Conservation (phyloP, 805 yeast genomes). For the Cyberlindnera amylophila region DNA sequence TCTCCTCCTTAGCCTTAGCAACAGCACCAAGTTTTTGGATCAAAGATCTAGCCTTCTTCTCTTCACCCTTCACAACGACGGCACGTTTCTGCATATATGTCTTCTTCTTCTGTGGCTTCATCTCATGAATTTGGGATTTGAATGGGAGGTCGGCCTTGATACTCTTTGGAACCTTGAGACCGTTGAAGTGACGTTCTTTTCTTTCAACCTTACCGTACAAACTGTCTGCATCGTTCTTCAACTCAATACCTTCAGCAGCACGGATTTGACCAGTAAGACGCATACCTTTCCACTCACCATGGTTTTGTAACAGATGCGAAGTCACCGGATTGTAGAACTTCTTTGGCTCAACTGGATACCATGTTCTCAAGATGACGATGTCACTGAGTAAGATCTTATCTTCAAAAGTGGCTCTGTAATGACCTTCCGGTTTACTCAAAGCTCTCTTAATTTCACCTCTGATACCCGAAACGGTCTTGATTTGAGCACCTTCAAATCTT, state of each 20-base stretch:
- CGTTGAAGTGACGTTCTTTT: constrained; percentile 77
- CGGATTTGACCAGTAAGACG: constrained; percentile 91
- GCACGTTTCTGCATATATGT: constrained; percentile 89
- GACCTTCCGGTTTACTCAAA: constrained; percentile 89
- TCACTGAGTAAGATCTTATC: constrained; percentile 92
- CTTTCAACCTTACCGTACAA: constrained; percentile 74
- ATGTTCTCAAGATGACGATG: constrained; percentile 83
- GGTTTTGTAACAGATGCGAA: constrained; percentile 72
- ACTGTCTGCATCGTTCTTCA: constrained; percentile 55
- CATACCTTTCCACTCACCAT: constrained; percentile 94
- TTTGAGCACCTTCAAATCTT: constrained; percentile 95
- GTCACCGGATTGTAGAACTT: constrained; percentile 95
- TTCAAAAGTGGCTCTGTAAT: constrained; percentile 94
- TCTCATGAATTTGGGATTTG: constrained; percentile 82
- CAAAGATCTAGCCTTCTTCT: constrained; percentile 86
- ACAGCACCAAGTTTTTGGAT: constrained; percentile 84
- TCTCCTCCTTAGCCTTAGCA: constrained; percentile 78
- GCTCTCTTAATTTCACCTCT: constrained; percentile 98
- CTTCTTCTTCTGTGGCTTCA: constrained; percentile 82
- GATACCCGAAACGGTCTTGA: constrained; percentile 94
- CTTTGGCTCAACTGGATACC: constrained; percentile 93
- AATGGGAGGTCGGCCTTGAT: constrained; percentile 80
- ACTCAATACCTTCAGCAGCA: constrained; percentile 61
- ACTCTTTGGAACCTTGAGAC: constrained; percentile 79
- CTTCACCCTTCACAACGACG: constrained; percentile 87